A percentile compares a stretch with the other conserved stretches of the same genome.
phyloP scores from a whole-genome alignment of 352 stramenopile species.

The Globisporangium carolinianum region DNA sequence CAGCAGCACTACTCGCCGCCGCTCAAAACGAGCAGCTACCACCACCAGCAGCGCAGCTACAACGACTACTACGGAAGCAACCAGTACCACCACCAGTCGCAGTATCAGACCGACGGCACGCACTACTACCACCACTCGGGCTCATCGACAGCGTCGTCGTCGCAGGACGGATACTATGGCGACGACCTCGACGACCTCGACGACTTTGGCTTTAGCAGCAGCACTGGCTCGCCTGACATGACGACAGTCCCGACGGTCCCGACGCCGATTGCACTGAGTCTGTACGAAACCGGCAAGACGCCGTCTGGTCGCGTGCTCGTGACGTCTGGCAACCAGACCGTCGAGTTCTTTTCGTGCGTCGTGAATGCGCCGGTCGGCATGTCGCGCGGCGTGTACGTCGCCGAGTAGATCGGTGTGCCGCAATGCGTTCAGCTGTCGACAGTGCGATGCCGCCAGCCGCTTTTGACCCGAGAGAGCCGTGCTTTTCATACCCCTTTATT shows the following conservation, averaged over 20 bases:
- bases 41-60: slow-evolving; percentile 15
- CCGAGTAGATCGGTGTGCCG: slow-evolving; percentile 28
- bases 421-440: too few species aligned
- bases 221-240: slow-evolving; percentile 46
- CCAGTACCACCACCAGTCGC: slow-evolving; percentile 23
- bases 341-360: slow-evolving; percentile 82
- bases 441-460: too few species aligned
- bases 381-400: slow-evolving; percentile 54
- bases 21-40: slow-evolving; percentile 5
- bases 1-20: slow-evolving; percentile 13
- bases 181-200: slow-evolving; percentile 73
- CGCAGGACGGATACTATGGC: slow-evolving; percentile 69
- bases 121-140: slow-evolving; percentile 66
- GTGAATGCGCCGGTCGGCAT: slow-evolving; percentile 53
- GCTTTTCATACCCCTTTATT: too few species aligned
- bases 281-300: slow-evolving; percentile 76
- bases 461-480: too few species aligned
- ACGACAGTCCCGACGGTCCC: slow-evolving; percentile 72
- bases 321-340: slow-evolving; percentile 72
- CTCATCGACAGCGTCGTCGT: slow-evolving; percentile 73
- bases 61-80: slow-evolving; percentile 33
- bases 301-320: slow-evolving; percentile 70
- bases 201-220: slow-evolving; percentile 29
- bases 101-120: slow-evolving; percentile 40
- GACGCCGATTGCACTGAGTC: slow-evolving; percentile 57